A percentile compares a stretch with the other conserved stretches of the same genome.
Conservation (phyloP, 495 filamentous ascomycete species). For the Schizothecium vesticola region DNA sequence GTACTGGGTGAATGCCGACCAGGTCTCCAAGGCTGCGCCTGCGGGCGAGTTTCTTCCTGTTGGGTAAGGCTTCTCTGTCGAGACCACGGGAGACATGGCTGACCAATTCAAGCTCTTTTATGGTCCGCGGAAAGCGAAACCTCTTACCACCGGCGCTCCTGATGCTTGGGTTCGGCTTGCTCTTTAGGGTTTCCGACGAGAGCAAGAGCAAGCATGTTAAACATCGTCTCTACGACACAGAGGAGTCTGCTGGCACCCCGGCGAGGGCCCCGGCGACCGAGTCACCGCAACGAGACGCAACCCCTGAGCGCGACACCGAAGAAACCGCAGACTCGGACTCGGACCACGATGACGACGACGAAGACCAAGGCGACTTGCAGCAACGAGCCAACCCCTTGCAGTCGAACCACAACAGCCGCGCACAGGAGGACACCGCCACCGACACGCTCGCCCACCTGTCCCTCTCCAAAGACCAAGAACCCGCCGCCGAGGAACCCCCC, state of each 20-base stretch:
- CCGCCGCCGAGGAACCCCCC: constrained; percentile 1
- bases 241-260: background rate
- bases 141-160: constrained; percentile 85
- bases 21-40: constrained; percentile 76
- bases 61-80: constrained; percentile 35
- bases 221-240: constrained; percentile 55
- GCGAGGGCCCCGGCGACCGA: constrained; percentile 7
- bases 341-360: constrained; percentile 33
- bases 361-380: constrained; percentile 31
- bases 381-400: constrained; percentile 42
- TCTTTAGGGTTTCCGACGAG: constrained; percentile 86
- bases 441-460: constrained; percentile 31
- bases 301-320: background rate
- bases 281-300: background rate
- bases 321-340: constrained; percentile 25
- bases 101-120: constrained; percentile 48
- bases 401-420: constrained; percentile 16
- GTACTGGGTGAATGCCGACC: constrained; percentile 85
- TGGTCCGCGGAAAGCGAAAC: constrained; percentile 79
- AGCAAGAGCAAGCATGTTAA: constrained; percentile 75
- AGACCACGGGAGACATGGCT: background rate
- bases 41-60: constrained; percentile 72
- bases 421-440: constrained; percentile 11
- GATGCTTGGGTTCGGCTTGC: constrained; percentile 76
- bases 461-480: constrained; percentile 20